Base-by-base conservation (phyloP, 345 rosid genomes). In the Capsella bursapastoris region DNA sequence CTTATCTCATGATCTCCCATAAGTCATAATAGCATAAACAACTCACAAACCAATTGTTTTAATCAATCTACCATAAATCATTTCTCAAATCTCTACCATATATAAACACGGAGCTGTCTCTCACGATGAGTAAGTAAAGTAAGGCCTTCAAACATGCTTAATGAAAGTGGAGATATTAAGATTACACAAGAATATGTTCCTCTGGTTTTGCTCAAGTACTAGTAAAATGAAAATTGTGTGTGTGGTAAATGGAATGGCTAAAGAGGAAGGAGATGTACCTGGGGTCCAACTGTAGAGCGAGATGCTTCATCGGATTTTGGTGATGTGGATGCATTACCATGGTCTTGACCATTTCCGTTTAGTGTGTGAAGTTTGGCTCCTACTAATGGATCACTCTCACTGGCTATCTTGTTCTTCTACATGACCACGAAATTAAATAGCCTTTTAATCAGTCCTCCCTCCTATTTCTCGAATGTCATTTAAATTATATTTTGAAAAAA, bases 401-500 rank as follows among this genome's bases (percentile, higher is more conserved):
- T 83, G 71, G 86, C 77, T 51, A 87, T 84, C 76, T 92, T 91
- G 66, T 83, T 83, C 52, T 85, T 84, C 99, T 95, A 56, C 53
- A 75, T 64, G 58, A 75, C 80, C 70, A 31, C 8, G 68, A 73
- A 66, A 48, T 47, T 29, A 44, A 10, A 43, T 0, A 25, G 7
- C 31, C 41, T 15, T 63, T 41, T 8, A 40, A 43, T 59, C 64
- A 78, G 10, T 52, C 2, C 14, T 60, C 44, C 41, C 35, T 67
- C 64, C 59, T 40, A 58, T 71, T 35, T 29, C 56, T 49, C 28
- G 22, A 32, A 44, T 14, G 12, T 40, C 13, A 43, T 7, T 61
- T 28, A 14, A 62, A 43, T 10, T n/a, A 28, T 37, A 65, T 72
- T 66, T 70, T 38, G 55, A 74, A 18, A 18, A 31, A 15, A 68